phyloP scores from a whole-genome alignment of 768 basidiomycete species.

The Tylopilus sp. region DNA sequence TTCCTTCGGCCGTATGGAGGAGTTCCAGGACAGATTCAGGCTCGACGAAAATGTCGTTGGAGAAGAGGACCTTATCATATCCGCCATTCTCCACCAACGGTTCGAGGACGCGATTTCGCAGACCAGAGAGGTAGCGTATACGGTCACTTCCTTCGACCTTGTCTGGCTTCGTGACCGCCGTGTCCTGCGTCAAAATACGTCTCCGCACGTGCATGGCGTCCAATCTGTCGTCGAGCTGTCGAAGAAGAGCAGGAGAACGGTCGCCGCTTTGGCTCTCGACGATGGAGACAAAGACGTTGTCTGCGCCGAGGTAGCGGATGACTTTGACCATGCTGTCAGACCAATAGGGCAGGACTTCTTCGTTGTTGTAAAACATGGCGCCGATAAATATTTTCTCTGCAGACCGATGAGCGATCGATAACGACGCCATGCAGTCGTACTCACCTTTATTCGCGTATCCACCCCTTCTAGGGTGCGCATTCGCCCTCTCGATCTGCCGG shows the following conservation, averaged over 20 bases:
- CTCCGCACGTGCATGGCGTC: constrained; percentile 8
- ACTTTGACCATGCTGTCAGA: constrained; percentile 31
- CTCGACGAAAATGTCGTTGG: constrained; percentile 41
- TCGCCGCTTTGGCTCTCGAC: constrained; percentile 36
- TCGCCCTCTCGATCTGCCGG: constrained; percentile 14
- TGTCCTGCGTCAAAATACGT: constrained; percentile 13
- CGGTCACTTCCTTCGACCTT: not conserved
- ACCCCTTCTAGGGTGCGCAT: constrained; percentile 4
- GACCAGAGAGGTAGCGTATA: constrained; percentile 13
- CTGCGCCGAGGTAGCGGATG: constrained; percentile 38
- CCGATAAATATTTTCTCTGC: constrained; percentile 18
- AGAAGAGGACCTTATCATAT: constrained; percentile 39
- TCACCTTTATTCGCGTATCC: constrained; percentile 18
- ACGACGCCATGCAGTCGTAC: not conserved
- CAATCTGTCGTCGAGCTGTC: constrained; percentile 7
- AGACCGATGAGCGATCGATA: not conserved
- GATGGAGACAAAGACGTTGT: constrained; percentile 42
- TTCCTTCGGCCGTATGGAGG: constrained; percentile 34
- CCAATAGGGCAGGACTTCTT: constrained; percentile 39
- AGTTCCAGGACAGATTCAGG: constrained; percentile 40
- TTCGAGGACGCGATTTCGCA: constrained; percentile 42
- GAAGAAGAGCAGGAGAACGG: constrained; percentile 8
- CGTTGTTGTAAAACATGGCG: constrained; percentile 41
- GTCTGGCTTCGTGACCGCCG: constrained; percentile 5
- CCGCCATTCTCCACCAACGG: constrained; percentile 36